Evolutionary conservation across 495 filamentous ascomycete species (phyloP).

Genomic region (Aspergillus sparsus): DNA sequence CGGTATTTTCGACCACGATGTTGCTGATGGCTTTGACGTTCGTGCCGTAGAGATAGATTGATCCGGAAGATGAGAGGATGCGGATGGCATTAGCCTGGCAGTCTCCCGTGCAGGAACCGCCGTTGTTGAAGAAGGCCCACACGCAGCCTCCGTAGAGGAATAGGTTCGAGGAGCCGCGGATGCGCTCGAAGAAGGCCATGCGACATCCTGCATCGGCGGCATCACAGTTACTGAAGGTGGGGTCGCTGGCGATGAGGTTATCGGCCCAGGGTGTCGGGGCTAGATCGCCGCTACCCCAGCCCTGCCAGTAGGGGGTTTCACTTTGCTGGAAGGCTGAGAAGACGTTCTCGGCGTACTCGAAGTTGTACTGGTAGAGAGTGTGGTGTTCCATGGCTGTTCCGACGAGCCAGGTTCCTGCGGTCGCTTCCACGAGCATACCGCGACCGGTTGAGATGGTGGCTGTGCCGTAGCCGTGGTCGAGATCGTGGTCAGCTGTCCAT

Average conservation of each 20-base stretch:
- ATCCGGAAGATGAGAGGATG: too few species aligned
- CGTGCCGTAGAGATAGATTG: too few species aligned
- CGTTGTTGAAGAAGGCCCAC: background rate
- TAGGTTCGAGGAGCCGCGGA: background rate
- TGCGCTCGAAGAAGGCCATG: background rate
- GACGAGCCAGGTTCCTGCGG: background rate
- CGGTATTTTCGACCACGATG: too few species aligned
- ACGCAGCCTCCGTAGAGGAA: background rate
- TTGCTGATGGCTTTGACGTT: too few species aligned
- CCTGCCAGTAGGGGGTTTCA: background rate
- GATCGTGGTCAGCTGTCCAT: background rate
- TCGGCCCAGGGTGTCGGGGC: background rate
- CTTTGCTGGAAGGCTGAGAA: background rate
- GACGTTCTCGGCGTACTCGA: background rate
- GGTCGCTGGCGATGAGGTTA: background rate
- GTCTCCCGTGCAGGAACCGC: too few species aligned
- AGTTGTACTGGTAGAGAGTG: background rate
- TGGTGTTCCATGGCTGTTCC: background rate
- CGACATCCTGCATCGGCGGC: background rate
- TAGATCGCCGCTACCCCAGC: background rate
- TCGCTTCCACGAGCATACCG: background rate
- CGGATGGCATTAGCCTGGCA: too few species aligned
- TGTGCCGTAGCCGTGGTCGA: background rate
- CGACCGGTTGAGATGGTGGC: background rate
- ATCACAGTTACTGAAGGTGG: background rate